Percentiles rank a stretch among this genome's conserved stretches.
Conservation (phyloP, 768 basidiomycete species). For the Artomyces pyxidatus region DNA sequence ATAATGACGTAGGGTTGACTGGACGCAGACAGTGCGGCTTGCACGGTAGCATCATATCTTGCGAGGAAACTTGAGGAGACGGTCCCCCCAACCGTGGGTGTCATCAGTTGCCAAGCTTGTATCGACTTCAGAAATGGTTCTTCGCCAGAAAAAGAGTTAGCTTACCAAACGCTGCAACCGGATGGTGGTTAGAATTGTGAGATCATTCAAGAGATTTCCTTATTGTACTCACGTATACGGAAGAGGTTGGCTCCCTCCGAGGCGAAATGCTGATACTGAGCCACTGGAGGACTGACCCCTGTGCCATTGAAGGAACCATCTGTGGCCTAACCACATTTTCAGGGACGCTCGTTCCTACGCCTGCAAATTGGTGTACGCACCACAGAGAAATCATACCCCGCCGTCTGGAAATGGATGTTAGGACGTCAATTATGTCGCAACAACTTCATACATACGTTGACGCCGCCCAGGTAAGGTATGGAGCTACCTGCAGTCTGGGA, state of each 20-base stretch:
- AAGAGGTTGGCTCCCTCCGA: slow-evolving; percentile 41
- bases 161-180: slow-evolving; percentile 25
- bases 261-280: slow-evolving; percentile 42
- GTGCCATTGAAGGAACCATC: slow-evolving; percentile 38
- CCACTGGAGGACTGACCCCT: slow-evolving; percentile 29
- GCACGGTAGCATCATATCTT: slow-evolving; percentile 40
- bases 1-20: slow-evolving; percentile 39
- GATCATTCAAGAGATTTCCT: neutral
- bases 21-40: slow-evolving; percentile 34
- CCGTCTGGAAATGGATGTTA: slow-evolving; percentile 8
- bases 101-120: slow-evolving; percentile 47
- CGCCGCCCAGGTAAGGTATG: slow-evolving; percentile 36
- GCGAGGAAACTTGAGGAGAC: slow-evolving; percentile 38
- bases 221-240: slow-evolving; percentile 33
- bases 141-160: no score
- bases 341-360: neutral
- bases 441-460: slow-evolving; percentile 26
- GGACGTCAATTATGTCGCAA: neutral
- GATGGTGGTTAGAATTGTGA: neutral
- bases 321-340: slow-evolving; percentile 23
- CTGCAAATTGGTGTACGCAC: slow-evolving; percentile 18
- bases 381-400: slow-evolving; percentile 39
- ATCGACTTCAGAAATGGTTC: no score
- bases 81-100: slow-evolving; percentile 38
- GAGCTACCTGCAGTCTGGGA: slow-evolving; percentile 16